These are phyloP conservation scores for Pholiota microspora DNA, from an alignment of 768 basidiomycete species.

Conservation along the genomic window DNA sequence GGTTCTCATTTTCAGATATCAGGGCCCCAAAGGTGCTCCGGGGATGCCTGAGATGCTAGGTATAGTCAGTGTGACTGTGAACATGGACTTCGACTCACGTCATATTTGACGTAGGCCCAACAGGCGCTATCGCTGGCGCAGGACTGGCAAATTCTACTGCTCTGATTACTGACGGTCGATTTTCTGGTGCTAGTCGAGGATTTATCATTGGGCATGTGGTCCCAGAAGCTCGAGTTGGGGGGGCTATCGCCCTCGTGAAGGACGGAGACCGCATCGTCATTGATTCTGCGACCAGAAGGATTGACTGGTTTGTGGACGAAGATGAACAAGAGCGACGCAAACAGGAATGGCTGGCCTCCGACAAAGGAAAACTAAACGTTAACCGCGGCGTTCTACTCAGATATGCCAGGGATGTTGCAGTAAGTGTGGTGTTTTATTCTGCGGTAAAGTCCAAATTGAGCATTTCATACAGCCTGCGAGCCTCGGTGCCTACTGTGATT, in stretches of 20 bases:
- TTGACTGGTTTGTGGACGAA: constrained; percentile 73
- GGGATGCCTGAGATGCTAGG: constrained; percentile 83
- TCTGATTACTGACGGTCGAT: constrained; percentile 86
- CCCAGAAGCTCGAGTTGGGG: constrained; percentile 70
- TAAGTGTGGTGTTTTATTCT: constrained; percentile 41
- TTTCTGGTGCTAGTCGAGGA: constrained; percentile 73
- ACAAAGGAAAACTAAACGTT: constrained; percentile 61
- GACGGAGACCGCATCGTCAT: constrained; percentile 82
- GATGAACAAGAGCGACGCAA: constrained; percentile 60
- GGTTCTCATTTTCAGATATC: constrained; percentile 82
- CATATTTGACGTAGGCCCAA: constrained; percentile 50
- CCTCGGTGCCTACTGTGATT: constrained; percentile 82
- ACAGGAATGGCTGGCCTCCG: constrained; percentile 68
- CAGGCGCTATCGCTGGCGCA: constrained; percentile 81
- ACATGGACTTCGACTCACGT: background rate
- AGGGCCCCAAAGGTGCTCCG: constrained; percentile 89
- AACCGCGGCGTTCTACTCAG: constrained; percentile 73
- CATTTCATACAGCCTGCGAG: constrained; percentile 61
- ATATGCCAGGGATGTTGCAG: constrained; percentile 85
- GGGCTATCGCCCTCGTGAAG: constrained; percentile 83
- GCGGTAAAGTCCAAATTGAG: background rate
- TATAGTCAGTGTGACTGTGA: constrained; percentile 6
- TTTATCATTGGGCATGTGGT: constrained; percentile 59
- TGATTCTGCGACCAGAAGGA: constrained; percentile 60
- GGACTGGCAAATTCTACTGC: constrained; percentile 77